Conservation (phyloP, 2,329 filamentous ascomycete genomes). For the Sporothrix curviconia region DNA sequence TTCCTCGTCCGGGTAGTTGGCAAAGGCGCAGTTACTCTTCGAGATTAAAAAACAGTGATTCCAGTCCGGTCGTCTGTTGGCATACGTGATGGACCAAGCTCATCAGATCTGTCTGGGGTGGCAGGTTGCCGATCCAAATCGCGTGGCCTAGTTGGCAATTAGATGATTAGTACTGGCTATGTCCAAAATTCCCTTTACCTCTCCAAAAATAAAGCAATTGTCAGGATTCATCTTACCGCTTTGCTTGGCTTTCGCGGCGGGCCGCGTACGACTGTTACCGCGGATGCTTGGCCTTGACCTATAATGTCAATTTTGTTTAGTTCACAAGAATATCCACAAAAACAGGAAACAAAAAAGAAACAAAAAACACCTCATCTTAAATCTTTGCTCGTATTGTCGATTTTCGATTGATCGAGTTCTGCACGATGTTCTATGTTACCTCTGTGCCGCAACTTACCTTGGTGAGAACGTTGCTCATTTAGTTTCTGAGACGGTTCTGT, state of each 20-base stretch:
- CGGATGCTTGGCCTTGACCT: not conserved
- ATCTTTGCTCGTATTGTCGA: too few relatives aligned
- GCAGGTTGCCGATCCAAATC: conserved; percentile 92
- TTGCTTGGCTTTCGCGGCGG: conserved; percentile 53
- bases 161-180: conserved; percentile 14
- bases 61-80: conserved; percentile 67
- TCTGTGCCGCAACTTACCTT: too few relatives aligned
- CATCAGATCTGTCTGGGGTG: conserved; percentile 73
- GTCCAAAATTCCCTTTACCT: too few relatives aligned
- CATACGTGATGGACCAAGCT: conserved; percentile 89
- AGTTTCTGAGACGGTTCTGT: too few relatives aligned
- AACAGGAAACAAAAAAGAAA: too few relatives aligned
- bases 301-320: not conserved
- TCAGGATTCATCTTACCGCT: conserved; percentile 42
- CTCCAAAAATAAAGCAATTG: conserved; percentile 13
- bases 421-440: not conserved
- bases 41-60: conserved; percentile 91
- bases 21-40: conserved; percentile 95
- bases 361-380: too few relatives aligned
- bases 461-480: too few relatives aligned
- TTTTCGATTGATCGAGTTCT: too few relatives aligned
- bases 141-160: conserved; percentile 59
- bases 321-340: not conserved
- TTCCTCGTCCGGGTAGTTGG: conserved; percentile 81
- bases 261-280: conserved; percentile 35